Conservation (phyloP, 2,329 filamentous ascomycete genomes). For the Coniochaeta ligniaria region DNA sequence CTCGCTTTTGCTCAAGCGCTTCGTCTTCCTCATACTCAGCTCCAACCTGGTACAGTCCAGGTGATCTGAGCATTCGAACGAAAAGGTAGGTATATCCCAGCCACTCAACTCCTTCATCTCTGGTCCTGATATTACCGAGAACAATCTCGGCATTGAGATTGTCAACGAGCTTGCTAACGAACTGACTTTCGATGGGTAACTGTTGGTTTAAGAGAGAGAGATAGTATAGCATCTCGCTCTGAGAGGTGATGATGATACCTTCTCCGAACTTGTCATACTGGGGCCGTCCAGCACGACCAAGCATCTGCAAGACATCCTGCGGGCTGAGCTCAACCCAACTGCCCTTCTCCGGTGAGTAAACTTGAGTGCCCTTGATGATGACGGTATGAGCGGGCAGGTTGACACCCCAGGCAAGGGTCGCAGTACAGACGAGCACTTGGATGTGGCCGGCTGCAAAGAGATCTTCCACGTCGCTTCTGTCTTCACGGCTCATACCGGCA, state of each 20-base stretch:
- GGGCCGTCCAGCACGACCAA: constrained; percentile 90
- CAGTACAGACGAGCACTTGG: constrained; percentile 93
- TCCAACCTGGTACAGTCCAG: constrained; percentile 90
- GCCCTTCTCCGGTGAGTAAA: constrained; percentile 97
- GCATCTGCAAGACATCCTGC: constrained; percentile 97
- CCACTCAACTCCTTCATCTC: constrained; percentile 98
- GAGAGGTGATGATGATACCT: constrained; percentile 96
- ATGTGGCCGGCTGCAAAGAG: constrained; percentile 87
- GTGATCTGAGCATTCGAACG: constrained; percentile 93
- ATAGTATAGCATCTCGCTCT: constrained; percentile 94
- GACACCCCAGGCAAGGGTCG: constrained; percentile 98
- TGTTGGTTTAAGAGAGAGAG: constrained; percentile 95
- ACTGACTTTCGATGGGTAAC: constrained; percentile 92
- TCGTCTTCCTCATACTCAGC: constrained; percentile 92
- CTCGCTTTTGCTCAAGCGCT: constrained; percentile 87
- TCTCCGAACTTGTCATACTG: constrained; percentile 98
- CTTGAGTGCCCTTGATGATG: constrained; percentile 96
- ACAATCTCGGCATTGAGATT: constrained; percentile 96
- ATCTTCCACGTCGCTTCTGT: constrained; percentile 91
- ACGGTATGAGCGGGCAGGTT: constrained; percentile 97
- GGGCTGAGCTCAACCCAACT: constrained; percentile 97
- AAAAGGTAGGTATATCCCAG: constrained; percentile 97
- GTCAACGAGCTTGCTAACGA: constrained; percentile 87
- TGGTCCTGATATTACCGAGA: constrained; percentile 80
- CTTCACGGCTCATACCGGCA: constrained; percentile 92